A percentile compares a stretch with the other conserved stretches of the same genome.
These are phyloP conservation scores for Parietichytrium sp. DNA, from an alignment of 108 stramenopile species.

Conservation along the genomic window DNA sequence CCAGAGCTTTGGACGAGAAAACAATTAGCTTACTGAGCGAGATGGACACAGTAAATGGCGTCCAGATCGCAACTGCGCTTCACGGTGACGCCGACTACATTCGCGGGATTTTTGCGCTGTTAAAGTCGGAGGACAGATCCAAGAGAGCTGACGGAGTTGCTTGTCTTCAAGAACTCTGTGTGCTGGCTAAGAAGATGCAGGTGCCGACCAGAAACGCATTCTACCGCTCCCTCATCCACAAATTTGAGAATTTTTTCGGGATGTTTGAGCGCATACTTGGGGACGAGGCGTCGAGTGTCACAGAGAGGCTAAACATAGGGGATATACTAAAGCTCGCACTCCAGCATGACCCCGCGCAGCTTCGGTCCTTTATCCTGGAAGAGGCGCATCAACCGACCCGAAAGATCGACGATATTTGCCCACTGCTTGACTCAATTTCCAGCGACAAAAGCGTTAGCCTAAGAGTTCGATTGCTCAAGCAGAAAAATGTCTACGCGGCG, in stretches of 20 bases:
- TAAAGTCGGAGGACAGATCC: not conserved
- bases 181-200: slow-evolving; percentile 16
- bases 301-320: slow-evolving; percentile 6
- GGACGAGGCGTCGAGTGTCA: not conserved
- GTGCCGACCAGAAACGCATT: not conserved
- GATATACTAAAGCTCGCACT: slow-evolving; percentile 25
- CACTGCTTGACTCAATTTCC: not conserved
- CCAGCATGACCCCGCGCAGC: slow-evolving; percentile 16
- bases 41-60: not conserved
- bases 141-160: not conserved
- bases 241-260: slow-evolving; percentile 18
- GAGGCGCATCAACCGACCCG: not conserved
- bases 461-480: not conserved
- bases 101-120: not conserved
- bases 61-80: not conserved
- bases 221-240: slow-evolving; percentile 27
- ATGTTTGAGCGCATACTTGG: slow-evolving; percentile 37
- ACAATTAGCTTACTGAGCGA: not conserved
- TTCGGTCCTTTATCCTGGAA: slow-evolving; percentile 6
- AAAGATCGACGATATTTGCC: not conserved
- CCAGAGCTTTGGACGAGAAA: not conserved
- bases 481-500: not conserved
- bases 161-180: not conserved
- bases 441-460: not conserved
- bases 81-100: not conserved